Evolutionary conservation across 2,329 filamentous ascomycete genomes (phyloP).

Genomic region (Botrytis sinoallii): DNA sequence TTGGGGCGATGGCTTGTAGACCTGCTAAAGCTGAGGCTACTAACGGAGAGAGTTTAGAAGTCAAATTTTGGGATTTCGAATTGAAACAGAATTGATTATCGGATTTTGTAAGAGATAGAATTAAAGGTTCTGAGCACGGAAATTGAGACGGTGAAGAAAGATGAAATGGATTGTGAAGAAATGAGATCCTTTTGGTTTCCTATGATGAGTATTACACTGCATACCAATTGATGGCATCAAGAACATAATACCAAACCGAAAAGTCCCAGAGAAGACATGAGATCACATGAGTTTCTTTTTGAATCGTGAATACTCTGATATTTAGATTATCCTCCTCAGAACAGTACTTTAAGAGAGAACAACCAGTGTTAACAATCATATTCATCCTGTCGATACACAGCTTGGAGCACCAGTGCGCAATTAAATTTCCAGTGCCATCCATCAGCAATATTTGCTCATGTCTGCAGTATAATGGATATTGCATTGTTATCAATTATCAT

Average conservation of each 20-base stretch:
- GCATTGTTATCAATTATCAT: not conserved
- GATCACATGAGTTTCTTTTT: accelerated
- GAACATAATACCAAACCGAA: not conserved
- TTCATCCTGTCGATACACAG: not conserved
- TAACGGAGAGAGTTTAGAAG: not conserved
- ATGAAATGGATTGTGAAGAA: not conserved
- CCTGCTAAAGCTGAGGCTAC: conserved; percentile 1
- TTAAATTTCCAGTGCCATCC: not conserved
- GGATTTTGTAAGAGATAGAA: not conserved
- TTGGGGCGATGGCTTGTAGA: conserved; percentile 10
- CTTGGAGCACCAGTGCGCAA: not conserved
- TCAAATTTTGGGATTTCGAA: conserved; percentile 10
- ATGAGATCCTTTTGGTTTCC: not conserved
- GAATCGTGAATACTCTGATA: not conserved
- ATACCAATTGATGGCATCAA: not conserved
- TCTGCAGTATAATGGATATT: not conserved
- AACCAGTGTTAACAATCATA: not conserved
- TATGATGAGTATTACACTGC: not conserved
- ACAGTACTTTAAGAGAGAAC: not conserved
- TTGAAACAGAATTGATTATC: not conserved
- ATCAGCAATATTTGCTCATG: not conserved
- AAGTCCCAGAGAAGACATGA: not conserved
- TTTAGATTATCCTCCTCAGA: not conserved
- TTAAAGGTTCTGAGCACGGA: accelerated
- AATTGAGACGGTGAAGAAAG: accelerated